Evolutionary conservation across 805 yeast genomes (phyloP).

Genomic region (Candida argentea): DNA sequence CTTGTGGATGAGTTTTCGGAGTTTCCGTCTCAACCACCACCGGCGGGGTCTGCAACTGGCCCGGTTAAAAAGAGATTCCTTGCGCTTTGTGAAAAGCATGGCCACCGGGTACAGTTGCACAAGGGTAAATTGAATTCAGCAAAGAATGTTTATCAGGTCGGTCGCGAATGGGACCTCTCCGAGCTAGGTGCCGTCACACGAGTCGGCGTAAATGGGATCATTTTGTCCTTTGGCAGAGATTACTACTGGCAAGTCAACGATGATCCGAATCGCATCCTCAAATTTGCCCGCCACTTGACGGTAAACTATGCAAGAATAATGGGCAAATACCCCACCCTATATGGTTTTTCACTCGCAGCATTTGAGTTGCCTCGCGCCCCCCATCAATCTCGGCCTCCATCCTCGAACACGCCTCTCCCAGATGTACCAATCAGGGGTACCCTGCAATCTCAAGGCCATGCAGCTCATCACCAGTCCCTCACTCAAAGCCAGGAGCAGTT

Average conservation of each 20-base stretch:
- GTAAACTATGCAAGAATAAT: slow-evolving; percentile 22
- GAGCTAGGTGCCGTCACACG: slow-evolving; percentile 52
- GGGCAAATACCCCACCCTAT: slow-evolving; percentile 27
- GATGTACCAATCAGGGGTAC: slow-evolving; percentile 1
- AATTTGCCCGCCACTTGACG: slow-evolving; percentile 24
- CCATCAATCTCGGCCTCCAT: too few species aligned
- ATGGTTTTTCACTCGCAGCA: slow-evolving; percentile 24
- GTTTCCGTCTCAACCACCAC: slow-evolving; percentile 62
- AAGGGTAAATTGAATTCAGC: slow-evolving; percentile 70
- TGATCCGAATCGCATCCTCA: slow-evolving; percentile 25
- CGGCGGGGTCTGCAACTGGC: slow-evolving; percentile 34
- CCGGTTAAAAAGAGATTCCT: slow-evolving; percentile 48
- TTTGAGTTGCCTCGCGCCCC: slow-evolving; percentile 22
- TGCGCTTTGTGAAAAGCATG: slow-evolving; percentile 49
- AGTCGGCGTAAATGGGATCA: slow-evolving; percentile 45
- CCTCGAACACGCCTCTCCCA: background rate
- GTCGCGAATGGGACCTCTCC: slow-evolving; percentile 83
- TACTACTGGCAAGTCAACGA: slow-evolving; percentile 63
- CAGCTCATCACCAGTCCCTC: too few species aligned
- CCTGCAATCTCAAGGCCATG: too few species aligned
- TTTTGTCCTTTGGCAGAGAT: slow-evolving; percentile 56
- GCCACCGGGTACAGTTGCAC: slow-evolving; percentile 65
- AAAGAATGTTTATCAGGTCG: slow-evolving; percentile 74
- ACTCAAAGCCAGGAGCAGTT: too few species aligned
- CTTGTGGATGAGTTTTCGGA: slow-evolving; percentile 65